Evolutionary conservation across 2,329 filamentous ascomycete species (phyloP).

Genomic region (Metarhizium sp.): DNA sequence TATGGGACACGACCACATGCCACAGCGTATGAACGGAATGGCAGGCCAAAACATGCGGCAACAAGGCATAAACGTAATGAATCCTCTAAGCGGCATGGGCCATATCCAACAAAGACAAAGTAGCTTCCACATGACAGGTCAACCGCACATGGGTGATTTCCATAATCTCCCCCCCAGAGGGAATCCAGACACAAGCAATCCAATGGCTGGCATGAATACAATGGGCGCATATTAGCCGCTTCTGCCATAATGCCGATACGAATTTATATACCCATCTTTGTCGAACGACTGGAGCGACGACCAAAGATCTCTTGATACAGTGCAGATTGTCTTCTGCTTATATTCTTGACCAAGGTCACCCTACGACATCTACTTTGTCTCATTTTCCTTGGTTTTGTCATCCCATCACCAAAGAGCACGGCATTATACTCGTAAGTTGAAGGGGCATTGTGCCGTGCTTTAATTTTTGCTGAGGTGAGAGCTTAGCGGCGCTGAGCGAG

Average conservation of each 20-base stretch:
- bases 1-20: constrained; percentile 17
- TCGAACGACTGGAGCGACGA: not conserved
- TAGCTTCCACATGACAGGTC: constrained; percentile 22
- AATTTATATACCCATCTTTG: constrained; percentile 13
- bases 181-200: constrained; percentile 24
- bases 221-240: constrained; percentile 11
- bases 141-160: constrained; percentile 30
- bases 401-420: not conserved
- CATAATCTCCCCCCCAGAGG: constrained; percentile 39
- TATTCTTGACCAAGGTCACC: not conserved
- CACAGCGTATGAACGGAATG: constrained; percentile 18
- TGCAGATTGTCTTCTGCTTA: not conserved
- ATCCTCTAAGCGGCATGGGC: constrained; percentile 16
- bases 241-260: constrained; percentile 11
- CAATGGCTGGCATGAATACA: constrained; percentile 18
- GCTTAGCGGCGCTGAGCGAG: not conserved
- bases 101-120: constrained; percentile 20
- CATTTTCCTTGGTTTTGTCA: not conserved
- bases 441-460: not conserved
- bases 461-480: not conserved
- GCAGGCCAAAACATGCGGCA: constrained; percentile 13
- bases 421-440: not conserved
- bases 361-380: not conserved
- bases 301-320: not conserved
- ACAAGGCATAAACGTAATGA: constrained; percentile 22